Conservation (phyloP, 2,329 filamentous ascomycete genomes). For the Alternaria brassicicola region DNA sequence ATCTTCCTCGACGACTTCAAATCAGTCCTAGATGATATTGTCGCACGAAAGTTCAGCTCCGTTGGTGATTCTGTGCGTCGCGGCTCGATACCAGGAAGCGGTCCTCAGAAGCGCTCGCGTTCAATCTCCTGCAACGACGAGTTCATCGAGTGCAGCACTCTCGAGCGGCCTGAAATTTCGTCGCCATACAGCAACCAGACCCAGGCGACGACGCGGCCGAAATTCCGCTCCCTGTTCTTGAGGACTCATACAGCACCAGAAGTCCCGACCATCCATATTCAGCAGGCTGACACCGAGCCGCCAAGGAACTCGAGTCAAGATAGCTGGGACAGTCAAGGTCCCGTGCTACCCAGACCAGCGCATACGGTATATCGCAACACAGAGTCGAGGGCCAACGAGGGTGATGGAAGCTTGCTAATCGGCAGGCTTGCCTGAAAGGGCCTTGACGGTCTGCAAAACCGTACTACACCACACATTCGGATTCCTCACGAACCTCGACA, state of each 20-base stretch:
- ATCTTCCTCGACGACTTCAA: slow-evolving; percentile 49
- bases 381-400: slow-evolving; percentile 12
- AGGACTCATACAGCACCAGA: slow-evolving; percentile 4
- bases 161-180: slow-evolving; percentile 3
- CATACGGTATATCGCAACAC: slow-evolving; percentile 22
- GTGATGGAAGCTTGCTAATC: slow-evolving; percentile 25
- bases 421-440: slow-evolving; percentile 23
- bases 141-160: slow-evolving; percentile 26
- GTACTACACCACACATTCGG: background rate
- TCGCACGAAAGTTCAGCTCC: slow-evolving; percentile 34
- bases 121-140: slow-evolving; percentile 24
- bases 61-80: slow-evolving; percentile 20
- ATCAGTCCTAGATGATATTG: slow-evolving; percentile 42
- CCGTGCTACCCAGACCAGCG: slow-evolving; percentile 26
- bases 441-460: slow-evolving; percentile 11
- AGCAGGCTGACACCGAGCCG: slow-evolving; percentile 30
- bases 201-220: slow-evolving; percentile 9
- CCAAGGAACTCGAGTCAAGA: slow-evolving; percentile 27
- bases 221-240: slow-evolving; percentile 23
- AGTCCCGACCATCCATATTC: slow-evolving; percentile 33
- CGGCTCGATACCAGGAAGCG: slow-evolving; percentile 16
- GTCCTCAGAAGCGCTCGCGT: slow-evolving; percentile 19
- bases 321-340: slow-evolving; percentile 26
- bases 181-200: slow-evolving; percentile 1
- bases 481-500: background rate